Evolutionary conservation across 108 stramenopile species (phyloP).

Genomic region (Cyclotella cryptica): DNA sequence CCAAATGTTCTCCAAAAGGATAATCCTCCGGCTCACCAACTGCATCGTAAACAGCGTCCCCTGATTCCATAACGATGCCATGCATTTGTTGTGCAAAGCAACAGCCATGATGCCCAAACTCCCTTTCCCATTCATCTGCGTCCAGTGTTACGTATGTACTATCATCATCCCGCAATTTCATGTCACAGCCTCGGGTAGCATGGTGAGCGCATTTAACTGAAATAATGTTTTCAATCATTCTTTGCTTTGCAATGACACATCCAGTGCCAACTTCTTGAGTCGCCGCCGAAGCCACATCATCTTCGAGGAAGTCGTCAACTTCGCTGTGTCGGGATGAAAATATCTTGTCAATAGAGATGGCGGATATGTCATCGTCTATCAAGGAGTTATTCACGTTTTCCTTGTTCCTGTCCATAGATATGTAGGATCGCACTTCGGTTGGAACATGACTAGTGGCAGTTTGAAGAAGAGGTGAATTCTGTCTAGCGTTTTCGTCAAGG

Average conservation of each 20-base stretch:
- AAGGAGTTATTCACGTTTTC: background rate
- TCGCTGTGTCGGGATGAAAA: background rate
- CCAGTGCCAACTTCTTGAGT: background rate
- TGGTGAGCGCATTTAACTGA: background rate
- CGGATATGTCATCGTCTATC: conserved; percentile 5
- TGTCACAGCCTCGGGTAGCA: background rate
- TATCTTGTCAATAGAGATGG: background rate
- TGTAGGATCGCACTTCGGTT: background rate
- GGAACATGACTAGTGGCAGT: background rate
- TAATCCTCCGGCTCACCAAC: conserved; percentile 9
- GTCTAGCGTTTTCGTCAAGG: background rate
- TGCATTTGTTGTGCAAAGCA: conserved; percentile 4
- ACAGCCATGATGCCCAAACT: background rate
- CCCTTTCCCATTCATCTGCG: background rate
- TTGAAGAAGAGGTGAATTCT: background rate
- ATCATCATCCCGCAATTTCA: background rate
- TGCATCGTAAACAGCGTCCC: background rate
- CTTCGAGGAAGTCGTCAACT: background rate
- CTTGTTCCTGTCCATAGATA: background rate
- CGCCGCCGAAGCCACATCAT: background rate
- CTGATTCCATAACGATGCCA: conserved; percentile 2
- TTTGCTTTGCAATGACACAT: background rate
- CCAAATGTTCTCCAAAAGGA: background rate
- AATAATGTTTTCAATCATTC: conserved; percentile 14
- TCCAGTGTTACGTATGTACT: background rate